Conservation (phyloP, 2,329 filamentous ascomycete species). For the Tothia fuscella region DNA sequence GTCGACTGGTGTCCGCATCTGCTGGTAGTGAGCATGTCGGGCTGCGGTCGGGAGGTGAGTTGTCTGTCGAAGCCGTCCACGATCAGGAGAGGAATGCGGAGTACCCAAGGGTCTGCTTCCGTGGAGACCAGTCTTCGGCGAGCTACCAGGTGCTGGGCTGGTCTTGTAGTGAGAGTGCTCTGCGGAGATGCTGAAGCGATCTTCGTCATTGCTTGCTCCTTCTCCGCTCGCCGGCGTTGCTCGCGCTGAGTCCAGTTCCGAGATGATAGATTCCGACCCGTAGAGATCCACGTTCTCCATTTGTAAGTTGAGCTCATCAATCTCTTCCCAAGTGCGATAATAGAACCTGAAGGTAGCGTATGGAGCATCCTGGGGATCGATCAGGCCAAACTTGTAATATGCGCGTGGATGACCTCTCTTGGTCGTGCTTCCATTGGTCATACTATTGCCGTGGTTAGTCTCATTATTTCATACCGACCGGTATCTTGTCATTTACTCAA, state of each 20-base stretch:
- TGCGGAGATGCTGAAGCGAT: background rate
- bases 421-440: conserved; percentile 26
- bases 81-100: conserved; percentile 1
- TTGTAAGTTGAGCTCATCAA: conserved; percentile 1
- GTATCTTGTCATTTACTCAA: too few relatives aligned
- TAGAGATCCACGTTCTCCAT: background rate
- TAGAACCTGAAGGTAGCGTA: conserved; percentile 34
- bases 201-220: background rate
- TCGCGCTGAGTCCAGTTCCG: background rate
- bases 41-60: too few relatives aligned
- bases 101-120: background rate
- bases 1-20: background rate
- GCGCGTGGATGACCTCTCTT: conserved; percentile 28
- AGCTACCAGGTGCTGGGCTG: background rate
- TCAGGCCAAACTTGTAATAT: conserved; percentile 37
- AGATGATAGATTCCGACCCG: background rate
- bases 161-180: background rate
- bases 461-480: too few relatives aligned
- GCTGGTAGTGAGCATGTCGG: too few relatives aligned
- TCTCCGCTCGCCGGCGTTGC: background rate
- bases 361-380: conserved; percentile 36
- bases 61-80: too few relatives aligned
- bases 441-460: too few relatives aligned
- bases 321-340: conserved; percentile 18
- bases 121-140: conserved; percentile 4